Base-by-base conservation (phyloP, 495 filamentous ascomycete species). In the Hyaloscypha bicolor region DNA sequence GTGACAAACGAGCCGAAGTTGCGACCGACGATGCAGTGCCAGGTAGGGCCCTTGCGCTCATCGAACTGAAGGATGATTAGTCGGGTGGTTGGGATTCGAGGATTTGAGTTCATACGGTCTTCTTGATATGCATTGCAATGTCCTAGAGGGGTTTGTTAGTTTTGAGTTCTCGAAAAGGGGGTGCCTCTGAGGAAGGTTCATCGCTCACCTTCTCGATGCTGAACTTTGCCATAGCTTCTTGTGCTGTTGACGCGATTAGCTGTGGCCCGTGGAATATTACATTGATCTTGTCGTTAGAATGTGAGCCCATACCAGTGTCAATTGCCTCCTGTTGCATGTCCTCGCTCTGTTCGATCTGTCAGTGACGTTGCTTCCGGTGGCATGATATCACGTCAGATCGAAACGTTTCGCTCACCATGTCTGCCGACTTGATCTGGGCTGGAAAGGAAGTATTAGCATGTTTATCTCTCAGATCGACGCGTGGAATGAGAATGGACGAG, bases 1-100 rank as follows among this genome's bases (percentile, higher is more conserved):
- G 95, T 99, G 53, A 99, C 96, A 72, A 97, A 99, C 81, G 94
- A 97, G 72, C 95, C 95, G 78, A 98, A 99, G 83, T 99, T 98
- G 64, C 96, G 86, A 51, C 95, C 95, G 12, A 98, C 95, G 67
- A 99, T 97, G 79, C 96, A 98, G 79, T 99, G 95, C 95, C 95
- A 97, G 72, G 92, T 97, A 67, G 93, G 91, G 31, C 94, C 93
- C 82, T 94, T 96, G 73, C 93, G 87, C 65, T 88, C 88, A 76
- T 97, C 92, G 72, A 96, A 95, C 92, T 96, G 72, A 74, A 72
- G 58, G 66, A 62, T 16, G 68, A 29, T 66, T 60, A 68, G 61
- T 32, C 9, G 14, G 6, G 22, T 42, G n/a, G 3, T 45, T 16
- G n/a, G 19, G 14, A n/a, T 8, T 48, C 29, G 55, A 25, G 62